Evolutionary conservation across 768 basidiomycete species (phyloP), one percentile per base, ranked within the genome.

Genomic region (Auricularia auricula-judae): DNA sequence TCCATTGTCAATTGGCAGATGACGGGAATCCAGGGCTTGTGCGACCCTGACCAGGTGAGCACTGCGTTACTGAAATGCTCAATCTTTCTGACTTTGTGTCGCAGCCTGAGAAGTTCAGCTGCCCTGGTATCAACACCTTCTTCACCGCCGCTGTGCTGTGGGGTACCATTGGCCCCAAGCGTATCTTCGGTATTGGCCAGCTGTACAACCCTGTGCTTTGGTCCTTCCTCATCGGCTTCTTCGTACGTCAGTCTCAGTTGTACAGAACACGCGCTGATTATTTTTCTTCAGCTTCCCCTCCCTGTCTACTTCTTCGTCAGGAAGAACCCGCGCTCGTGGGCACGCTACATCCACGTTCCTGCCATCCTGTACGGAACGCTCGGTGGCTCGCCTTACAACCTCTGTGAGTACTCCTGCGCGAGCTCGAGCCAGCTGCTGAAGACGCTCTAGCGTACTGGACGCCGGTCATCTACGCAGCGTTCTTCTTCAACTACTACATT

Each of bases 121-220:
- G 72, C 67, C 70, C 74, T 7, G 70, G 70, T 21, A 66, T 70
- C 54, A 70, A 70, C 63, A 74, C 72, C 47, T 76, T 76, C 72
- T 74, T 74, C 71, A 74, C 75, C n/a, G 70, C 72, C 7, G 65
- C 71, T 43, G 72, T 75, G 61, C 70, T 76, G 66, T 75, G 72
- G 71, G 72, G 73, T 43, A 71, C 72, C 14, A 66, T 74, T 33
- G 67, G 71, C 18, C 73, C 73, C 16, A 54, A 36, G 42, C 51
- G 62, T 8, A 61, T 64, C 64, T 73, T 64, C 65, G 68, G 29
- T 14, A 61, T 61, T n/a, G 69, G 66, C 63, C 67, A 36, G 63
- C 65, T 65, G 16, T 66, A 66, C 66, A 36, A 36, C 29, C 58
- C 67, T 4, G 66, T 74, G 23, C 62, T 73, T 3, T 62, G 68